These are phyloP conservation scores for Isoetes engelmannii DNA, from an alignment of 83 land plant species.

Conservation along the genomic window DNA sequence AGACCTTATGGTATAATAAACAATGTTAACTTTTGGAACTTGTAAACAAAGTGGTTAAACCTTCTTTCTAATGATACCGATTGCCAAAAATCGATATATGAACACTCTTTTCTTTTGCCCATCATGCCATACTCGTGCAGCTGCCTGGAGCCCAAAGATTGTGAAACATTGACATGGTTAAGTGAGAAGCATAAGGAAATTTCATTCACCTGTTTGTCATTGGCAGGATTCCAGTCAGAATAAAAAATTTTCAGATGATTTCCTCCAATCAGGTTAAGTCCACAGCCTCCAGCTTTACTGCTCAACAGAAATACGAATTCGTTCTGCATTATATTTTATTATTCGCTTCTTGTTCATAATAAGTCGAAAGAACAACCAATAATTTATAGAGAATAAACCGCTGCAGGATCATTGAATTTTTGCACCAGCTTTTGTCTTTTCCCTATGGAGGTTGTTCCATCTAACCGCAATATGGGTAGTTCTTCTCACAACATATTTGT, in stretches of 20 bases:
- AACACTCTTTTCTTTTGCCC: constrained; percentile 5
- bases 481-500: background rate
- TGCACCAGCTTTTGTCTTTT: constrained; percentile 10
- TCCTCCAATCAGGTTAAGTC: constrained; percentile 5
- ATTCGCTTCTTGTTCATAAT: too few relatives aligned
- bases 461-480: constrained; percentile 4
- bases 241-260: background rate
- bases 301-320: background rate
- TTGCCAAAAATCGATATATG: constrained; percentile 5
- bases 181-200: background rate
- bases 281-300: constrained; percentile 9
- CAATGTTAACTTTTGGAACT: background rate
- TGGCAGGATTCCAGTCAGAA: constrained; percentile 9
- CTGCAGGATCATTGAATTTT: constrained; percentile 4
- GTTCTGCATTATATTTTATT: background rate
- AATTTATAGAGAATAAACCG: background rate
- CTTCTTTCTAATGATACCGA: background rate
- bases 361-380: too few relatives aligned
- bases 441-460: constrained; percentile 5
- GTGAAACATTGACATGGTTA: background rate
- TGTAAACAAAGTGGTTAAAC: background rate
- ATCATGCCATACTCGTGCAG: constrained; percentile 7
- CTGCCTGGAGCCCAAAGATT: constrained; percentile 1
- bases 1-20: background rate
- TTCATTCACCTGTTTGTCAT: background rate